These are phyloP conservation scores for Salix purpurea DNA, from an alignment of 345 rosid genomes.

Conservation along the genomic window DNA sequence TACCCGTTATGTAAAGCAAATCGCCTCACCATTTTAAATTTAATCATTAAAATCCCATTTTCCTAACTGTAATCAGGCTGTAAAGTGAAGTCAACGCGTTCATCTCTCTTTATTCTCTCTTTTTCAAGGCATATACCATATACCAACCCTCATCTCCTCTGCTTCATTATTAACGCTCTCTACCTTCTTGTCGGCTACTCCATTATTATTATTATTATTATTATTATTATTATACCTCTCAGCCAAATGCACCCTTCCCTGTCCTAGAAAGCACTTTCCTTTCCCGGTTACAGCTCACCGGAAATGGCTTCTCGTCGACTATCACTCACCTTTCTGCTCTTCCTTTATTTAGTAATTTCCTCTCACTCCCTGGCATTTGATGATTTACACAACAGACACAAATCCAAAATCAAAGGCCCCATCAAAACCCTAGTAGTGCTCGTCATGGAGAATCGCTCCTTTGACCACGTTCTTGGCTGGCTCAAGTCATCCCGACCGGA, in stretches of 20 bases:
- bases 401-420: conserved; percentile 64
- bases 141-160: background rate
- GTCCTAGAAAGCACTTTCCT: background rate
- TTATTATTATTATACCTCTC: background rate
- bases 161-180: background rate
- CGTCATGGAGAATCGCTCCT: conserved; percentile 97
- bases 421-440: conserved; percentile 85
- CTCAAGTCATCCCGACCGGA: conserved; percentile 84
- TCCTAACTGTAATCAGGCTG: background rate
- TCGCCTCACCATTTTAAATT: no score
- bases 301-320: conserved; percentile 43
- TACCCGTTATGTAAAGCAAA: no score
- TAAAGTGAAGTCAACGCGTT: background rate
- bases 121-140: background rate
- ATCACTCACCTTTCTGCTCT: conserved; percentile 20
- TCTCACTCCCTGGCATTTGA: conserved; percentile 46
- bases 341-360: conserved; percentile 51
- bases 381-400: conserved; percentile 25
- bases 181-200: background rate
- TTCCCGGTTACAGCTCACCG: conserved; percentile 11
- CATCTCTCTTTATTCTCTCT: background rate
- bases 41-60: background rate
- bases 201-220: background rate
- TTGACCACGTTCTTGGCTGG: conserved; percentile 95
- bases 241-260: background rate